These are phyloP conservation scores for Cladosporium phlei DNA, from an alignment of 2,329 filamentous ascomycete genomes.

Conservation along the genomic window DNA sequence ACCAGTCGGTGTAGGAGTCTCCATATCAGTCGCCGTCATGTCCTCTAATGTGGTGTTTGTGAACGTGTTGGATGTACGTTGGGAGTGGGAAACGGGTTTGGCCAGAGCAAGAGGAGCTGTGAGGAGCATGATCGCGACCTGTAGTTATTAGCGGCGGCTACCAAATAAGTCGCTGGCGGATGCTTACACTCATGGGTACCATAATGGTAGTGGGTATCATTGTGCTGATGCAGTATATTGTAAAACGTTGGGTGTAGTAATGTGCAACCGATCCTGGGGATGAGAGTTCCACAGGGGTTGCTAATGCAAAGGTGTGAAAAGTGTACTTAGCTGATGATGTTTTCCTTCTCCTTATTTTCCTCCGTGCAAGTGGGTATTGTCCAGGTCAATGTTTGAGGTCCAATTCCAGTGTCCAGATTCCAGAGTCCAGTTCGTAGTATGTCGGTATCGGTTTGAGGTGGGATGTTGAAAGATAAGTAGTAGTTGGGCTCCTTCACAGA, in stretches of 20 bases:
- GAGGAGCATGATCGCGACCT: constrained; percentile 9
- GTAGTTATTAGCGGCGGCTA: neutral
- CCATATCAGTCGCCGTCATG: constrained; percentile 7
- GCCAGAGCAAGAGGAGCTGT: constrained; percentile 5
- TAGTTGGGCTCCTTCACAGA: constrained; percentile 2
- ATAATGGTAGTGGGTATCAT: neutral
- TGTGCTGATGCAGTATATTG: neutral
- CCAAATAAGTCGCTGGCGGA: too few relatives aligned
- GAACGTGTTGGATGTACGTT: constrained; percentile 11
- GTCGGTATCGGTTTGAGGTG: neutral
- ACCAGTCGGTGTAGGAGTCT: constrained; percentile 3
- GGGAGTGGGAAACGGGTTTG: constrained; percentile 8
- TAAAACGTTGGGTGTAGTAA: neutral
- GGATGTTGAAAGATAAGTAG: constrained; percentile 2
- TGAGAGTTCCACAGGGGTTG: too few relatives aligned
- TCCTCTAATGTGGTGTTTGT: constrained; percentile 10
- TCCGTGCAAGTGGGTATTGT: too few relatives aligned
- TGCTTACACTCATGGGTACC: constrained; percentile 8
- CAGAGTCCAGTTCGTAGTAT: neutral
- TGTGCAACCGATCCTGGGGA: neutral
- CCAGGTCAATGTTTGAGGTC: neutral
- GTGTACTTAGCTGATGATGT: constrained; percentile 8
- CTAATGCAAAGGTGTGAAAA: neutral
- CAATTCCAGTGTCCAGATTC: neutral
- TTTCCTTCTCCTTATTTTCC: neutral